Evolutionary conservation across 768 basidiomycete genomes (phyloP).

Genomic region (Agaricus subrufescens): DNA sequence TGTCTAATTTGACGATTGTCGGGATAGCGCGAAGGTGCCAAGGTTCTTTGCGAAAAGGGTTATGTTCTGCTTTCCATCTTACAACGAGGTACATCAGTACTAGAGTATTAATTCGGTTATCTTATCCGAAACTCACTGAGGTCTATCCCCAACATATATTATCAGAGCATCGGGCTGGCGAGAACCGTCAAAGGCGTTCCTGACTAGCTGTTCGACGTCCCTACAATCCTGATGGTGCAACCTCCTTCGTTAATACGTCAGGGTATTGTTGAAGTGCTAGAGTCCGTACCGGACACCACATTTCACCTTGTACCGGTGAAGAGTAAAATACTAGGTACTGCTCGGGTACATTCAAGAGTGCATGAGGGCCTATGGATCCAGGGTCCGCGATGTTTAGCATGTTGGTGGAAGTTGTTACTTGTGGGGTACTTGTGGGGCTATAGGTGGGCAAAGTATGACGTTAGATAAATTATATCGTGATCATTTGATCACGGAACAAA

Average conservation of each 20-base stretch:
- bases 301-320: conserved; percentile 51
- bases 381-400: conserved; percentile 47
- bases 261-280: neutral
- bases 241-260: neutral
- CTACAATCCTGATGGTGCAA: conserved; percentile 49
- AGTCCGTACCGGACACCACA: conserved; percentile 67
- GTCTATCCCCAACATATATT: conserved; percentile 63
- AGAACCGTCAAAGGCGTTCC: conserved; percentile 40
- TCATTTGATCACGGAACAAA: too few relatives aligned
- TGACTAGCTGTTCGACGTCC: conserved; percentile 52
- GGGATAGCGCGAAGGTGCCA: conserved; percentile 61
- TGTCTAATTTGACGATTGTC: conserved; percentile 56
- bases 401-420: neutral
- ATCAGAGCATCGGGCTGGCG: conserved; percentile 51
- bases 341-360: conserved; percentile 39
- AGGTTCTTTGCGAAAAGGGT: conserved; percentile 56
- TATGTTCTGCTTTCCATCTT: conserved; percentile 65
- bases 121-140: conserved; percentile 42
- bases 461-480: too few relatives aligned
- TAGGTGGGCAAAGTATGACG: too few relatives aligned
- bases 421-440: conserved; percentile 11
- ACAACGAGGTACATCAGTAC: neutral
- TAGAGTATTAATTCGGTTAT: neutral
- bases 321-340: conserved; percentile 67
- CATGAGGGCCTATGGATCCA: conserved; percentile 26